These are phyloP conservation scores for Xerocomellus intermedius DNA, from an alignment of 768 basidiomycete species.

Conservation along the genomic window DNA sequence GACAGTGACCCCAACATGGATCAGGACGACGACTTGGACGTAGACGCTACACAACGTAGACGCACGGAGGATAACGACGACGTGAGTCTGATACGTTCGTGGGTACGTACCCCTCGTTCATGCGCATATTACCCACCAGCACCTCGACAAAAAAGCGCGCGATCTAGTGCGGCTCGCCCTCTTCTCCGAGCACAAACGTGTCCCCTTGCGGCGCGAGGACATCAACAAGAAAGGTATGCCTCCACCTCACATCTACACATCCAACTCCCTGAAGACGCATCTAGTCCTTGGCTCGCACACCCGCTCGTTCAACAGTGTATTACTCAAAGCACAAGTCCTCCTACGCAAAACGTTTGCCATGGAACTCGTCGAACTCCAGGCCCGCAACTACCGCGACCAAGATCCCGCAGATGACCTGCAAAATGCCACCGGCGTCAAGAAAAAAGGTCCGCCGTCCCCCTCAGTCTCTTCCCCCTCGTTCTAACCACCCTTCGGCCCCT, in stretches of 20 bases:
- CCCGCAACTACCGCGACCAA: constrained; percentile 47
- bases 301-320: constrained; percentile 64
- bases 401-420: constrained; percentile 42
- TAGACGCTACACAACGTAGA: constrained; percentile 29
- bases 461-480: background rate
- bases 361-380: constrained; percentile 78
- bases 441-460: constrained; percentile 49
- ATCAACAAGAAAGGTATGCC: constrained; percentile 75
- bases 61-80: constrained; percentile 4
- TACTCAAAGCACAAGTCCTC: constrained; percentile 60
- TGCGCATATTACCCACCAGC: constrained; percentile 39
- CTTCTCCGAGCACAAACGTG: constrained; percentile 72
- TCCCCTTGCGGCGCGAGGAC: constrained; percentile 73
- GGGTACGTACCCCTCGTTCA: background rate
- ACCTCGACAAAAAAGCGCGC: constrained; percentile 60
- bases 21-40: constrained; percentile 29
- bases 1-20: constrained; percentile 24
- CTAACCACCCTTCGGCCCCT: background rate
- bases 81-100: constrained; percentile 5
- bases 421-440: constrained; percentile 58
- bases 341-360: constrained; percentile 71
- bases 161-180: constrained; percentile 79
- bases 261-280: background rate
- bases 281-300: constrained; percentile 49
- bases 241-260: background rate